Percentiles rank a stretch among this genome's conserved stretches.
Conservation (phyloP, 2,329 filamentous ascomycete genomes). For the Penicillium sp. region DNA sequence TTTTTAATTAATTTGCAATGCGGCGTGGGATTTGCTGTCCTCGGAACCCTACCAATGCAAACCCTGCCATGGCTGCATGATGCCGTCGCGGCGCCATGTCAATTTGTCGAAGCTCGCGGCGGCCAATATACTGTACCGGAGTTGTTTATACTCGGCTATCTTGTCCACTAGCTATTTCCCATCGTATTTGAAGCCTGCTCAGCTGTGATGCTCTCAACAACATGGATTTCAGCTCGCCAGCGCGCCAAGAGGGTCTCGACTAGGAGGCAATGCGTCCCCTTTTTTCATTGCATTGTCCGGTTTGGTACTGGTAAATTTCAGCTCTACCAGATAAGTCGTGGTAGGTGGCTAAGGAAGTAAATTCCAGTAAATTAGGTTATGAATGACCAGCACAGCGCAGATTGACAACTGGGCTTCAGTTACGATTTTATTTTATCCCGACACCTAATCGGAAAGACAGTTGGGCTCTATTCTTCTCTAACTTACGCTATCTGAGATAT, state of each 20-base stretch:
- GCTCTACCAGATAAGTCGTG: no score
- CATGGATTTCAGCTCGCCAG: background rate
- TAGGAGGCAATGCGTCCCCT: background rate
- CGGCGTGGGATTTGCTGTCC: background rate
- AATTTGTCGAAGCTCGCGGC: background rate
- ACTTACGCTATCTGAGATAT: no score
- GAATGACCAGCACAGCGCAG: background rate
- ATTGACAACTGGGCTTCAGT: background rate
- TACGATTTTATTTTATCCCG: background rate
- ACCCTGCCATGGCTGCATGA: slow-evolving; percentile 13
- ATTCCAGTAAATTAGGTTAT: background rate
- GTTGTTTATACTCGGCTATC: background rate
- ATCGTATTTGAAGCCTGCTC: background rate
- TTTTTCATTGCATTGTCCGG: background rate
- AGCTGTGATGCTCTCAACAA: background rate
- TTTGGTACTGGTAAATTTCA: no score
- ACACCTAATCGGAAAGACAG: background rate
- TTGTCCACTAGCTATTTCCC: background rate
- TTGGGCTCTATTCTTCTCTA: background rate
- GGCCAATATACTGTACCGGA: slow-evolving; percentile 13
- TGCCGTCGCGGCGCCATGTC: slow-evolving; percentile 14
- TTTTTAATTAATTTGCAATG: slow-evolving; percentile 1
- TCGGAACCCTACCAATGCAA: background rate
- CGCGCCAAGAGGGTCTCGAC: background rate
- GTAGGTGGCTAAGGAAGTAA: no score